phyloP scores from a whole-genome alignment of 2,329 filamentous ascomycete species.

The Furcasterigmium sp. region DNA sequence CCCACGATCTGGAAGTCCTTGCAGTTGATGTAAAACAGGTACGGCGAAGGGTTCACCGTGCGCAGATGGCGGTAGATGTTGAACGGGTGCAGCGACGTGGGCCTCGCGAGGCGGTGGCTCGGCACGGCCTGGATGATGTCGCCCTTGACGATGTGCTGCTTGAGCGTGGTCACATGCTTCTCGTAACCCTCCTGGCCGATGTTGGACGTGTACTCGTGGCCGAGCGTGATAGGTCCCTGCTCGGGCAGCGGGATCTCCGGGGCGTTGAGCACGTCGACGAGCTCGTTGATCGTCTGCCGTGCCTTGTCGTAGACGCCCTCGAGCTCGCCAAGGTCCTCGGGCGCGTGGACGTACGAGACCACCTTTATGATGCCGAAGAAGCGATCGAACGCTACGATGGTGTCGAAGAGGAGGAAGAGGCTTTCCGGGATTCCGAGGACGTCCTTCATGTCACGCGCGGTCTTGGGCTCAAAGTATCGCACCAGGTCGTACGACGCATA shows the following conservation, averaged over 20 bases:
- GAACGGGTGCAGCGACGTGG: constrained; percentile 89
- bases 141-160: constrained; percentile 83
- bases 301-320: constrained; percentile 66
- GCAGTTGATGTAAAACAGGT: constrained; percentile 94
- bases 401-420: constrained; percentile 95
- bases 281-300: constrained; percentile 55
- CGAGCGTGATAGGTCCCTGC: constrained; percentile 66
- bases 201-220: constrained; percentile 84
- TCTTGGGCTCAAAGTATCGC: constrained; percentile 96
- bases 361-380: constrained; percentile 92
- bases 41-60: constrained; percentile 96
- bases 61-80: constrained; percentile 96
- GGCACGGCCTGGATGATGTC: constrained; percentile 98
- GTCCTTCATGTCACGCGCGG: constrained; percentile 83
- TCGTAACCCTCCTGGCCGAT: constrained; percentile 88
- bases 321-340: constrained; percentile 49
- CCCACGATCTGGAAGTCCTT: constrained; percentile 91
- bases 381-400: constrained; percentile 88
- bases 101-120: constrained; percentile 85
- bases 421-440: constrained; percentile 86
- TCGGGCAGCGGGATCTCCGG: constrained; percentile 72
- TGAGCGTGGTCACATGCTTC: constrained; percentile 76
- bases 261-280: constrained; percentile 67
- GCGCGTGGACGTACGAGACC: constrained; percentile 81
- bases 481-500: constrained; percentile 98